Percentiles rank a stretch among this genome's conserved stretches.
phyloP scores from a whole-genome alignment of 306 rosid genomes.

The Cicer judaicum region DNA sequence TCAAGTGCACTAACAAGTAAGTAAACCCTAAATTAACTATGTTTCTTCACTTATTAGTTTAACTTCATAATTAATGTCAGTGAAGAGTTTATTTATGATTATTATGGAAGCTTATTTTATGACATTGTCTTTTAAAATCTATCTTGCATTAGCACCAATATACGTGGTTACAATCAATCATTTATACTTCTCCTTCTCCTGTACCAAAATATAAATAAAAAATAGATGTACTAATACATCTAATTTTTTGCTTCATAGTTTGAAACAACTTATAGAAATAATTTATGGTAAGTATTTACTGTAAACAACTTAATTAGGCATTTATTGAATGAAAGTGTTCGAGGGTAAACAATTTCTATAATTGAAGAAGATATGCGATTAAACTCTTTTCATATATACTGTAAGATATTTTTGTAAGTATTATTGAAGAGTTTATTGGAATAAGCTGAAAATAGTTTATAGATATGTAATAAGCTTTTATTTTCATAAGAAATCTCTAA shows the following conservation, averaged over 20 bases:
- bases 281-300: not conserved
- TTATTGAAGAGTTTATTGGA: not conserved
- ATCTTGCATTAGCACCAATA: no score
- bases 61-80: not conserved
- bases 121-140: no score
- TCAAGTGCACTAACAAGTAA: slow-evolving; percentile 50
- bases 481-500: not conserved
- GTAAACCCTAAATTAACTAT: slow-evolving; percentile 6
- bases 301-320: no score
- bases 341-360: not conserved
- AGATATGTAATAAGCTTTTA: not conserved
- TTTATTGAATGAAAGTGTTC: not conserved
- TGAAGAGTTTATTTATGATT: not conserved
- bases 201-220: no score
- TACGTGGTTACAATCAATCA: no score
- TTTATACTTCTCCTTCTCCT: no score
- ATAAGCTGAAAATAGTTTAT: not conserved
- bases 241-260: not conserved
- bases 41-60: not conserved
- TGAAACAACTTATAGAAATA: not conserved
- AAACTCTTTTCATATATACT: not conserved
- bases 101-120: not conserved
- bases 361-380: not conserved
- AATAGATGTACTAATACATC: no score
- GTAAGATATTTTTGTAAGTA: not conserved